These are phyloP conservation scores for Mycena capillaripes DNA, from an alignment of 768 basidiomycete species.

Conservation along the genomic window DNA sequence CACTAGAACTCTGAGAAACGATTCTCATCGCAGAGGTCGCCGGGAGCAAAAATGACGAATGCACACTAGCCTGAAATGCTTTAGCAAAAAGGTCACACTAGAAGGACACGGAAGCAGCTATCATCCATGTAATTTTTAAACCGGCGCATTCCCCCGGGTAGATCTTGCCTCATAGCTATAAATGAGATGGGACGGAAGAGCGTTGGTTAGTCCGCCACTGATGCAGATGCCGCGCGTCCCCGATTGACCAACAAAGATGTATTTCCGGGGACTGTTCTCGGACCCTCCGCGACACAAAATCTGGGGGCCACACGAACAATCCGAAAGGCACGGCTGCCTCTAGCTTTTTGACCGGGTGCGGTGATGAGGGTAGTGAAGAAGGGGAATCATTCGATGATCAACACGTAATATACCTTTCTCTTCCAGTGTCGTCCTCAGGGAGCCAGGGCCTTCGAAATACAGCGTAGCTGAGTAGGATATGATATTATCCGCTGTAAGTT, in stretches of 20 bases:
- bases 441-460: not conserved
- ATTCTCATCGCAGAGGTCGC: not conserved
- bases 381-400: not conserved
- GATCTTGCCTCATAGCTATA: slow-evolving; percentile 7
- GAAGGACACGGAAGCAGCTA: no score
- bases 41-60: not conserved
- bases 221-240: not conserved
- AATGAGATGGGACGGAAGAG: not conserved
- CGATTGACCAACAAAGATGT: not conserved
- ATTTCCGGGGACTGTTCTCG: not conserved
- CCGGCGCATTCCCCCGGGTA: not conserved
- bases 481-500: no score
- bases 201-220: not conserved
- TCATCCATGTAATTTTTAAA: not conserved
- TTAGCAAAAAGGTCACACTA: not conserved
- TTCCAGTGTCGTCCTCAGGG: not conserved
- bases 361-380: not conserved
- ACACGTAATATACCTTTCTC: not conserved
- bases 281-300: not conserved
- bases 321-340: slow-evolving; percentile 7
- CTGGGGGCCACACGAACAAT: not conserved
- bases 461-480: not conserved
- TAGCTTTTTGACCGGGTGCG: slow-evolving; percentile 8
- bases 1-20: not conserved
- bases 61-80: not conserved